Conservation (phyloP, 345 rosid species). For the Gossypium anomalum region DNA sequence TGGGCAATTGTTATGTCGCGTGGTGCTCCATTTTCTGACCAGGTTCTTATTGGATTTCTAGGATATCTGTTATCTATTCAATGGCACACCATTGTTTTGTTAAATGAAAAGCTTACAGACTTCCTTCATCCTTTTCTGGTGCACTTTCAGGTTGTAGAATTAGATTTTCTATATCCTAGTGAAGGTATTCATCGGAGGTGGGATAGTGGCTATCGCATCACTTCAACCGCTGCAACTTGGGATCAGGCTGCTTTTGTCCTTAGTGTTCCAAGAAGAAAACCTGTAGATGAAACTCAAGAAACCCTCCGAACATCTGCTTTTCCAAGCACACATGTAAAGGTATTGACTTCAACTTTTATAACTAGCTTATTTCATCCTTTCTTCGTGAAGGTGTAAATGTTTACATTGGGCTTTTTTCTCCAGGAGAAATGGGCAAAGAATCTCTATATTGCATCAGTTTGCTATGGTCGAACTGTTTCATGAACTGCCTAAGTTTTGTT, state of each 20-base stretch:
- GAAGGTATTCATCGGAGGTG: slow-evolving; percentile 98
- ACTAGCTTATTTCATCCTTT: neutral
- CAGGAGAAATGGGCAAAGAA: slow-evolving; percentile 97
- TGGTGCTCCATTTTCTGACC: slow-evolving; percentile 86
- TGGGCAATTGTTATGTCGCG: slow-evolving; percentile 99
- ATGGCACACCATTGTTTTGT: neutral
- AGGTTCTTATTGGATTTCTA: slow-evolving; percentile 42
- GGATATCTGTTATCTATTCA: slow-evolving; percentile 11
- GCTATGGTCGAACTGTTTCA: slow-evolving; percentile 97
- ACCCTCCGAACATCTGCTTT: slow-evolving; percentile 93
- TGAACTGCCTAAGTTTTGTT: slow-evolving; percentile 43
- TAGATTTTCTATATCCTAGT: slow-evolving; percentile 97
- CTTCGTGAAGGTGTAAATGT: slow-evolving; percentile 3
- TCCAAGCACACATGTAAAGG: slow-evolving; percentile 97
- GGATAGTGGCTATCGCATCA: slow-evolving; percentile 89
- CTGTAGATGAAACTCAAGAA: slow-evolving; percentile 88
- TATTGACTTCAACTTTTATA: slow-evolving; percentile 20
- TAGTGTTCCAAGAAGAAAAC: slow-evolving; percentile 89
- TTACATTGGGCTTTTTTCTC: slow-evolving; percentile 16
- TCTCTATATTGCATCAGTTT: slow-evolving; percentile 84
- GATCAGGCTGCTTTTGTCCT: slow-evolving; percentile 96
- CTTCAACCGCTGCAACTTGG: slow-evolving; percentile 86
- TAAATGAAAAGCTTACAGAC: neutral
- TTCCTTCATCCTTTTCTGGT: neutral
- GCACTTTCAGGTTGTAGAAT: slow-evolving; percentile 74